Base-by-base conservation (phyloP, 2,329 filamentous ascomycete species). In the Pseudogymnoascus sp. region DNA sequence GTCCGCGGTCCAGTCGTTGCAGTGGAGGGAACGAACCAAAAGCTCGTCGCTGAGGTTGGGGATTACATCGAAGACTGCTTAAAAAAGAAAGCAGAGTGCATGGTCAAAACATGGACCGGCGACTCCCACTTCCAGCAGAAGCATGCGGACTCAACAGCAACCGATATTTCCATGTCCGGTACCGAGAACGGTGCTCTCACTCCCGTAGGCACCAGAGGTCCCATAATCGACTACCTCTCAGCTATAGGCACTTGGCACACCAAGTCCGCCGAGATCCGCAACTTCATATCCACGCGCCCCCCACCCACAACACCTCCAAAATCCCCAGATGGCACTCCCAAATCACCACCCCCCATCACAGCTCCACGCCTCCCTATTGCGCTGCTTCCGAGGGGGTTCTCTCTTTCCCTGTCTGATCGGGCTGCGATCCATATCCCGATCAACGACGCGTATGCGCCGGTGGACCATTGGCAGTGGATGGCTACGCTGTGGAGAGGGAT, bases 401-500 rank as follows among this genome's bases (percentile, higher is more conserved):
- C 91, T 64, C 83, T 97, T 40, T 88, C 87, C 10, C 82, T 88
- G 0, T 87, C 90, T 0, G 89, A 97, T 71, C 78, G 80, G 57
- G 93, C 88, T 71, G 89, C 92, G 1, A 84, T 83, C 61, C 78
- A 81, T 11, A 85, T 92, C 44, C 87, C 89, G 1, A 91, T 95
- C 66, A 77, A 81, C 15, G 92, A 96, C 70, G 79, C 81, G 5
- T 96, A 95, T 72, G 83, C 85, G 13, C 86, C 89, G 0, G 81
- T 89, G n/a, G 92, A 96, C 69, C 93, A 97, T 75, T 97, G 93
- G 92, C 89, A 95, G 73, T 97, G 93, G 93, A 91, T 94, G 79
- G 93, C 93, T 36, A 93, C 89, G 44, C 82, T 97, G 21, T 97
- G 93, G 93, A 86, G 92, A 8, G 90, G 91, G 8, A 88, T 90